Evolutionary conservation across 441 rosid species (phyloP).

Genomic region (Kokia cookei): DNA sequence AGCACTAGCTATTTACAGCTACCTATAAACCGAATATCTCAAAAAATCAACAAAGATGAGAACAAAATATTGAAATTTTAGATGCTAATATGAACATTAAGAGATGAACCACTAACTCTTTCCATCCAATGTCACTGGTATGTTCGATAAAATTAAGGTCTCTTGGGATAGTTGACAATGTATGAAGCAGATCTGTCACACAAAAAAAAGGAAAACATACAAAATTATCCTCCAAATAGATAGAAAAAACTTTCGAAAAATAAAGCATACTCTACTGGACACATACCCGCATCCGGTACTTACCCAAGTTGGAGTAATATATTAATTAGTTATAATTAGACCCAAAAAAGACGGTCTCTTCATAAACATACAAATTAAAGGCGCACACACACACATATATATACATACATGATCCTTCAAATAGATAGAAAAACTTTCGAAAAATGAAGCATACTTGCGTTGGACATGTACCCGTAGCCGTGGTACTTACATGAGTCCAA

Average conservation of each 20-base stretch:
- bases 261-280: too few species aligned
- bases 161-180: conserved; percentile 54
- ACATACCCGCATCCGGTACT: background rate
- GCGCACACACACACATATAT: background rate
- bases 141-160: conserved; percentile 69
- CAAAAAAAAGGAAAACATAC: background rate
- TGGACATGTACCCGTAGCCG: too few species aligned
- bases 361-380: conserved; percentile 4
- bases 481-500: background rate
- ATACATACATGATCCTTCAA: too few species aligned
- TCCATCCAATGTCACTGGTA: conserved; percentile 80
- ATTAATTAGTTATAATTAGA: background rate
- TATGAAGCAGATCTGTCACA: conserved; percentile 55
- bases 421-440: too few species aligned
- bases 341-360: background rate
- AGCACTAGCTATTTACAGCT: background rate
- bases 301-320: background rate
- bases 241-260: too few species aligned
- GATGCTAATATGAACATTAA: background rate
- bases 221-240: background rate
- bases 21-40: background rate
- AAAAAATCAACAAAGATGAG: background rate
- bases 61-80: background rate
- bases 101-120: conserved; percentile 41
- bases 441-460: too few species aligned